A percentile compares a stretch with the other conserved stretches of the same genome.
Conservation (phyloP, 306 rosid species). For the Sphenostylis stenocarpa region DNA sequence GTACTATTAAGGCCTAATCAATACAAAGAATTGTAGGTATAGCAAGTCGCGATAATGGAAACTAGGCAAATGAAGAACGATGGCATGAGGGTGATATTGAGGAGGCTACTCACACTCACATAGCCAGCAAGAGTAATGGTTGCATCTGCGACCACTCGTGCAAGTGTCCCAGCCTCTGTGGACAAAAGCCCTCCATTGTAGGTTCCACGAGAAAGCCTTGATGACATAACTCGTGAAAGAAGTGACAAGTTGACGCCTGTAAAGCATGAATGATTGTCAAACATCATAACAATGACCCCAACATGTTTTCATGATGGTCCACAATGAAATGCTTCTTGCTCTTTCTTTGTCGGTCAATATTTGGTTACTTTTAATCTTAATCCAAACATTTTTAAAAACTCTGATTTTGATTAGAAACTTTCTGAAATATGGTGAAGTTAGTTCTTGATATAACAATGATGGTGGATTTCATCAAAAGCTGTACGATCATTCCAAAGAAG, state of each 20-base stretch:
- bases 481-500: background rate
- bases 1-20: slow-evolving; percentile 20
- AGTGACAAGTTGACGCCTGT: slow-evolving; percentile 87
- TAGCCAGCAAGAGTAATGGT: slow-evolving; percentile 79
- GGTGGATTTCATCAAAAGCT: background rate
- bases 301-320: background rate
- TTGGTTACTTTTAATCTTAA: background rate
- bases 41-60: slow-evolving; percentile 78
- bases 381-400: background rate
- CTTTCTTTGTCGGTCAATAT: background rate
- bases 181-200: slow-evolving; percentile 80
- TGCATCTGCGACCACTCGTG: slow-evolving; percentile 78
- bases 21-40: slow-evolving; percentile 76
- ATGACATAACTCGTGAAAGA: slow-evolving; percentile 87
- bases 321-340: background rate
- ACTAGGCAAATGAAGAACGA: slow-evolving; percentile 70
- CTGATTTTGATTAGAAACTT: background rate
- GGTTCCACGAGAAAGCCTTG: slow-evolving; percentile 88
- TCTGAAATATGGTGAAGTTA: background rate
- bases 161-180: slow-evolving; percentile 87
- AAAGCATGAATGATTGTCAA: background rate
- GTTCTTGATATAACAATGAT: background rate
- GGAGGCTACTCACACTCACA: slow-evolving; percentile 67
- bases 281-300: background rate
- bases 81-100: slow-evolving; percentile 72